Percentiles rank a stretch among this genome's conserved stretches.
Evolutionary conservation across 345 rosid species (phyloP).

Genomic region (Eucalyptus curtisii): DNA sequence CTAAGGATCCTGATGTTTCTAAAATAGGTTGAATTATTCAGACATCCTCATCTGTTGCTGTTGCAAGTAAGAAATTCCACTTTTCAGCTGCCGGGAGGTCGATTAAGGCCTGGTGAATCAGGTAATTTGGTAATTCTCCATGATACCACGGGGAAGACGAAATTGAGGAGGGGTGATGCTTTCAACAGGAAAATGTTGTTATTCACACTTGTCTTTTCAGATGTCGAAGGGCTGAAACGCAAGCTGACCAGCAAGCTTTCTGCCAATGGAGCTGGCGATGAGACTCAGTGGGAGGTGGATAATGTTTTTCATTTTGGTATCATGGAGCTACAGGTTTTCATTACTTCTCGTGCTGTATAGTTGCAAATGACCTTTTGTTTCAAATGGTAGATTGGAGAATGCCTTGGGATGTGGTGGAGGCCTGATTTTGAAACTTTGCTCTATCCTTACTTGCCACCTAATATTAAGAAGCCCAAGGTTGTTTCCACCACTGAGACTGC

Average conservation of each 20-base stretch:
- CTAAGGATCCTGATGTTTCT: neutral
- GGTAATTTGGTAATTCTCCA: conserved; percentile 18
- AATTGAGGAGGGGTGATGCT: neutral
- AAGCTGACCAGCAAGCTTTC: conserved; percentile 69
- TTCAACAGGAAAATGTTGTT: neutral
- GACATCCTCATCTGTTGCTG: conserved; percentile 73
- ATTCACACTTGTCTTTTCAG: conserved; percentile 8
- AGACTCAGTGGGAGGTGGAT: conserved; percentile 54
- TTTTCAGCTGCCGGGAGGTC: conserved; percentile 85
- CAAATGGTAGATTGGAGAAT: conserved; percentile 50
- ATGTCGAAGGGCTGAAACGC: conserved; percentile 60
- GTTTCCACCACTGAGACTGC: neutral
- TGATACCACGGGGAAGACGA: neutral
- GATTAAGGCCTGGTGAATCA: conserved; percentile 68
- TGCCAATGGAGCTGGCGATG: conserved; percentile 9
- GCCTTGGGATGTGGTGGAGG: conserved; percentile 92
- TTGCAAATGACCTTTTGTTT: neutral
- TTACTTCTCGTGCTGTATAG: neutral
- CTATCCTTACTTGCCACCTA: conserved; percentile 61
- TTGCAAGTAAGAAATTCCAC: conserved; percentile 57
- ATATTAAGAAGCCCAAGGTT: conserved; percentile 61
- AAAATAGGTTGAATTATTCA: conserved; percentile 75
- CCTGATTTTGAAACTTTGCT: conserved; percentile 56
- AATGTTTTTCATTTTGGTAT: neutral
- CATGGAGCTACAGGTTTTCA: neutral